Percentiles rank a stretch among this genome's conserved stretches.
Evolutionary conservation across 2,329 filamentous ascomycete species (phyloP).

Genomic region (Drechslerella dactyloides): DNA sequence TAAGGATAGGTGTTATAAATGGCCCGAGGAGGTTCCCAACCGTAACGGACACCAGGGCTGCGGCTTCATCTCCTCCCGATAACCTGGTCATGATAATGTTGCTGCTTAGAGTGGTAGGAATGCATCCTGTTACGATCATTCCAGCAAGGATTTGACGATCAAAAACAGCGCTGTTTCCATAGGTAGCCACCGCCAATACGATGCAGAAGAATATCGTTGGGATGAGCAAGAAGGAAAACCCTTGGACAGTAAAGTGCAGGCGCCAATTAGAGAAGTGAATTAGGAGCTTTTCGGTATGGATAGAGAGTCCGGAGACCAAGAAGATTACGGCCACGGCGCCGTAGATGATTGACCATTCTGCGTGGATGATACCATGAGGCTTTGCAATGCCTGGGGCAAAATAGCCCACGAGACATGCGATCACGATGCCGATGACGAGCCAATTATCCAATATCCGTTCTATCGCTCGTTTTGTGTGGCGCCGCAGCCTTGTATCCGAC

Average conservation of each 20-base stretch:
- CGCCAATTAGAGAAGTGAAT: constrained; percentile 71
- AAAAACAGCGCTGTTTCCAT: constrained; percentile 63
- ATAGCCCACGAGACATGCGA: constrained; percentile 60
- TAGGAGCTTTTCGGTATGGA: constrained; percentile 68
- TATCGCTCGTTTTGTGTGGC: constrained; percentile 2
- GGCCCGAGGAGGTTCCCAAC: constrained; percentile 73
- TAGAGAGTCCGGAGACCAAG: constrained; percentile 72
- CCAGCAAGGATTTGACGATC: constrained; percentile 71
- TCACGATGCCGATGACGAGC: constrained; percentile 68
- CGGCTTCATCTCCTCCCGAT: constrained; percentile 71
- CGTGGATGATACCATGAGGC: constrained; percentile 63
- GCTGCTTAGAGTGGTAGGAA: constrained; percentile 74
- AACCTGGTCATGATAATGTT: constrained; percentile 76
- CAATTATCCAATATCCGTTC: constrained; percentile 65
- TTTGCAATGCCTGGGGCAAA: constrained; percentile 60
- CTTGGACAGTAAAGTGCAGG: constrained; percentile 71
- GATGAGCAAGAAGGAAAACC: constrained; percentile 71
- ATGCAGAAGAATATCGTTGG: constrained; percentile 68
- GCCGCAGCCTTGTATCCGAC: background rate
- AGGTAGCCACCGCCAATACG: constrained; percentile 62
- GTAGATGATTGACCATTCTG: constrained; percentile 69
- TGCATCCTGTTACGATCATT: constrained; percentile 70
- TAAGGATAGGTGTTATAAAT: constrained; percentile 70
- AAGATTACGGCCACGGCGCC: constrained; percentile 74
- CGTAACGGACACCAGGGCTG: constrained; percentile 71